These are phyloP conservation scores for Aegilops speltoides DNA, from an alignment of 176 grass and related monocot genomes.

Conservation along the genomic window DNA sequence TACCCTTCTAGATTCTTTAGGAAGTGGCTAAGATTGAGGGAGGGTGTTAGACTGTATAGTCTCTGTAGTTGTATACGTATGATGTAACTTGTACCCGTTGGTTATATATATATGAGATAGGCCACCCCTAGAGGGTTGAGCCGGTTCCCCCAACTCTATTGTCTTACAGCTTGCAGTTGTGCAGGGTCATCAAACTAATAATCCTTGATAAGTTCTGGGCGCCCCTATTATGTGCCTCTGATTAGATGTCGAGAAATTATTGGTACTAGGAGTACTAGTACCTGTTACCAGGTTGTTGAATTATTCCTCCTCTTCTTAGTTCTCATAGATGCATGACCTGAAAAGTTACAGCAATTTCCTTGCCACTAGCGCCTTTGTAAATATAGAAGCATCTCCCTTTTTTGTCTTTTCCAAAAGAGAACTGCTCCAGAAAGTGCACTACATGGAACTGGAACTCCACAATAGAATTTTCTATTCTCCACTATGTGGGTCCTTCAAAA, in stretches of 20 bases:
- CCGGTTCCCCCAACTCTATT: too few species aligned
- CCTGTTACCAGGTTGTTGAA: neutral
- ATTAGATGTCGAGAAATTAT: neutral
- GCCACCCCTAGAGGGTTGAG: too few species aligned
- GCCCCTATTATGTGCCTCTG: constrained; percentile 3
- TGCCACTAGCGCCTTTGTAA: neutral
- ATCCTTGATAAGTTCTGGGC: constrained; percentile 9
- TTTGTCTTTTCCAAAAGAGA: too few species aligned
- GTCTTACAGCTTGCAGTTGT: too few species aligned
- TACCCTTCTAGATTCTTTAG: too few species aligned
- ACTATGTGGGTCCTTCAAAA: neutral
- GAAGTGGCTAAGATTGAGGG: too few species aligned
- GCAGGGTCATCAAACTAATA: neutral
- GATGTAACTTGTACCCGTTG: too few species aligned
- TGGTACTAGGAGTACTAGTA: neutral
- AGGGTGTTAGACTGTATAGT: too few species aligned
- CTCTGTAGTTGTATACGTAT: too few species aligned
- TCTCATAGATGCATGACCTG: neutral
- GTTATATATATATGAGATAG: too few species aligned
- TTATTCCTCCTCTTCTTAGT: neutral
- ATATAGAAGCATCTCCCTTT: too few species aligned
- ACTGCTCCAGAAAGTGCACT: neutral
- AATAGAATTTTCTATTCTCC: constrained; percentile 13
- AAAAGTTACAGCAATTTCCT: neutral
- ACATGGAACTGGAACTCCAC: constrained; percentile 34